Percentiles rank a stretch among this genome's conserved stretches.
These are phyloP conservation scores for Rhododendron mucronatum DNA, from an alignment of 148 eudicot species.

Conservation along the genomic window DNA sequence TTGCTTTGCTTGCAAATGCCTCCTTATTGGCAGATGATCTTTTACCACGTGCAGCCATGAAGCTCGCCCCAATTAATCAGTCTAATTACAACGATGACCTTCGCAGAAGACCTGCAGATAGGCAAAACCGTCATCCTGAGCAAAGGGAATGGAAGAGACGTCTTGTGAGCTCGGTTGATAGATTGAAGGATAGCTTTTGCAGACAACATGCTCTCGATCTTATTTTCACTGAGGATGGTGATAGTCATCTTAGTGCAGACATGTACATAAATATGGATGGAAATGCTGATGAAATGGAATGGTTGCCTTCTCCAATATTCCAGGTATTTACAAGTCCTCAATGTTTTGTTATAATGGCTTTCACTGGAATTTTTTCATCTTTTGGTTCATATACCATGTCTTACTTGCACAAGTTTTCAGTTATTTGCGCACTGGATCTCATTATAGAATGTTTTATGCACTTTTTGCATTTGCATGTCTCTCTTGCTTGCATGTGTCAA, in stretches of 20 bases:
- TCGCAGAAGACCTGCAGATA: conserved; percentile 59
- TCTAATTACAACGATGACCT: conserved; percentile 58
- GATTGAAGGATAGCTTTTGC: conserved; percentile 91
- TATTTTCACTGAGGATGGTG: conserved; percentile 93
- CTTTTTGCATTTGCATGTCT: background rate
- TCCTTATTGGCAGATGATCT: conserved; percentile 85
- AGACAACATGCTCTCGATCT: conserved; percentile 90
- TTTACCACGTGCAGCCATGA: conserved; percentile 91
- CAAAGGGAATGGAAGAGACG: conserved; percentile 95
- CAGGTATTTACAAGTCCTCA: conserved; percentile 46
- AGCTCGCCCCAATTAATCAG: conserved; percentile 56
- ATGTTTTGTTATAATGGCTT: background rate
- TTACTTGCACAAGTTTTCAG: background rate
- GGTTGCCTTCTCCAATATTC: conserved; percentile 86
- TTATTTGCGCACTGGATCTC: background rate
- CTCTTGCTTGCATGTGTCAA: background rate
- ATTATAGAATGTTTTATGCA: background rate
- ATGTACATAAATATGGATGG: conserved; percentile 87
- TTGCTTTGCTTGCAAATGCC: conserved; percentile 95
- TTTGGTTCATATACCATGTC: background rate
- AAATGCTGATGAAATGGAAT: conserved; percentile 70
- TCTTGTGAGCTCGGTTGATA: conserved; percentile 70
- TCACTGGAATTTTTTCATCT: background rate
- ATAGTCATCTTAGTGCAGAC: conserved; percentile 81
- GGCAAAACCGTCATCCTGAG: conserved; percentile 86